These are phyloP conservation scores for Pseudoperonospora humuli DNA, from an alignment of 352 stramenopile species.

Conservation along the genomic window DNA sequence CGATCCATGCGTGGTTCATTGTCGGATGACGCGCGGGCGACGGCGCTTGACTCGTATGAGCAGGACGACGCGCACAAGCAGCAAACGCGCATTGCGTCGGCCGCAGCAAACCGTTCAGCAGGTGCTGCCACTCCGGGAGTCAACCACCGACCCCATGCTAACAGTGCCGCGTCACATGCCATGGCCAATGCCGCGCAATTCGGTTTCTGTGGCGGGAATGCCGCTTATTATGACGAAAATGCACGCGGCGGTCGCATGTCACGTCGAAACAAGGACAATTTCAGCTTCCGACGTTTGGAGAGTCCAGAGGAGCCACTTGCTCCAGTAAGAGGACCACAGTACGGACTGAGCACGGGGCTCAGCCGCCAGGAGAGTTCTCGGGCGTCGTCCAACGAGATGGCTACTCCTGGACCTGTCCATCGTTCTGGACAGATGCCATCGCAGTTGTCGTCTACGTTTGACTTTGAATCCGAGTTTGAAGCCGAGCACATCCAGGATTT, in stretches of 20 bases:
- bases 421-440: slow-evolving; percentile 9
- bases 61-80: slow-evolving; percentile 43
- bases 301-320: slow-evolving; percentile 13
- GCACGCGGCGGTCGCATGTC: neutral
- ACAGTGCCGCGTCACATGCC: slow-evolving; percentile 19
- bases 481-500: slow-evolving; percentile 35
- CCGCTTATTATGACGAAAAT: slow-evolving; percentile 5
- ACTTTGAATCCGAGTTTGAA: slow-evolving; percentile 48
- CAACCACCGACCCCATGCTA: slow-evolving; percentile 8
- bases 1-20: slow-evolving; percentile 32
- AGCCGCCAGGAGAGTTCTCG: slow-evolving; percentile 22
- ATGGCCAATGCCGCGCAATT: slow-evolving; percentile 24
- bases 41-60: slow-evolving; percentile 21
- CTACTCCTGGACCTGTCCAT: slow-evolving; percentile 4
- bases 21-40: slow-evolving; percentile 15
- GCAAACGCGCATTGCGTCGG: slow-evolving; percentile 50
- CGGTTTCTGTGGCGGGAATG: slow-evolving; percentile 21
- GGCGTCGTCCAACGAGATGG: slow-evolving; percentile 15
- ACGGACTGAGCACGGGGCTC: slow-evolving; percentile 18
- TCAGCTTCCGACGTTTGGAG: slow-evolving; percentile 23
- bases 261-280: slow-evolving; percentile 12
- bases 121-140: slow-evolving; percentile 13
- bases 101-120: slow-evolving; percentile 24
- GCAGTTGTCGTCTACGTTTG: slow-evolving; percentile 40
- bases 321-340: neutral